A percentile compares a stretch with the other conserved stretches of the same genome.
Evolutionary conservation across 257 asterid genomes (phyloP).

Genomic region (Leptodermis oblonga): DNA sequence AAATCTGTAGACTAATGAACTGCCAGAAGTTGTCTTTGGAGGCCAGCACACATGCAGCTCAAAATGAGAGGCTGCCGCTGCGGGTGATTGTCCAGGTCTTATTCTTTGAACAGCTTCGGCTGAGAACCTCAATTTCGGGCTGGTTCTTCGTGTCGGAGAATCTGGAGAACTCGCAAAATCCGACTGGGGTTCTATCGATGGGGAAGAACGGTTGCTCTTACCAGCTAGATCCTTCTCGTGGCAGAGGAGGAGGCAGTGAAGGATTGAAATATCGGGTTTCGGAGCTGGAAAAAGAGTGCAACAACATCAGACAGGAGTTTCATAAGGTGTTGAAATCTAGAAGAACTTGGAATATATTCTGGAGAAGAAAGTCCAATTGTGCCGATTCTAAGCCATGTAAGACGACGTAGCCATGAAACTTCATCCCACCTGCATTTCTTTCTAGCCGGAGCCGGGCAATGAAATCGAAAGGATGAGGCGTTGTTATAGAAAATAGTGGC

Average conservation of each 20-base stretch:
- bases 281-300: constrained; percentile 84
- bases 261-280: constrained; percentile 70
- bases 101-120: constrained; percentile 81
- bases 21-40: constrained; percentile 89
- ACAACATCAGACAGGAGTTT: constrained; percentile 66
- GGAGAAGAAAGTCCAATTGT: constrained; percentile 49
- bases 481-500: background rate
- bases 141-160: constrained; percentile 83
- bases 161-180: constrained; percentile 55
- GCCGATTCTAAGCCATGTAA: constrained; percentile 22
- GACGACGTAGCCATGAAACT: constrained; percentile 7
- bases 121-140: constrained; percentile 79
- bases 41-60: constrained; percentile 93
- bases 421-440: background rate
- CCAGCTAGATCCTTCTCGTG: constrained; percentile 10
- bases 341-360: constrained; percentile 77
- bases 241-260: constrained; percentile 34
- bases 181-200: constrained; percentile 30
- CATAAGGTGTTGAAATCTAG: constrained; percentile 50
- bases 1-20: constrained; percentile 74
- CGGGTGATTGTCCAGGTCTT: constrained; percentile 82
- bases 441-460: no score
- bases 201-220: constrained; percentile 30
- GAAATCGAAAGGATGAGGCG: background rate
- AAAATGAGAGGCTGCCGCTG: constrained; percentile 84